Conservation (phyloP, 208 protist species). For the Acanthamoeba pearcei region DNA sequence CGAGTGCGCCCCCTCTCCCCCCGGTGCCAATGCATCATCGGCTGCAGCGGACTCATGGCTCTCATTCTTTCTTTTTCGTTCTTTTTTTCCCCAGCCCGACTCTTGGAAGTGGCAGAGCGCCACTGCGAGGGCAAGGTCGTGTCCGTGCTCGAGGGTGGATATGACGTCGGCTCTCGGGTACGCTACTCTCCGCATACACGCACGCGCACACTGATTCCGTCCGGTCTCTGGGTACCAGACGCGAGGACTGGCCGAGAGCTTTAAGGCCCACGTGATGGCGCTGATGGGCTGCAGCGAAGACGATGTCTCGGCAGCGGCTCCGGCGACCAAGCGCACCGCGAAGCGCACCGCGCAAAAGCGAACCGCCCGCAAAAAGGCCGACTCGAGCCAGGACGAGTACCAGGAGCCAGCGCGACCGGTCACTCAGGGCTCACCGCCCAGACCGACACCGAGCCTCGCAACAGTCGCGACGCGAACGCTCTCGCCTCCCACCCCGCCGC, state of each 20-base stretch:
- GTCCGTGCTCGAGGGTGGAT: constrained; percentile 83
- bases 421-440: too few species aligned
- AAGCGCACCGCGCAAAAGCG: background rate
- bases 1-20: background rate
- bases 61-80: constrained; percentile 12
- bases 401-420: background rate
- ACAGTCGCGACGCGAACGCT: background rate
- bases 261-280: constrained; percentile 40
- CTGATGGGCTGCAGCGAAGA: constrained; percentile 12
- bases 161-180: constrained; percentile 76
- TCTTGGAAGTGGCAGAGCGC: constrained; percentile 73
- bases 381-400: background rate
- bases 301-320: background rate
- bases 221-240: background rate
- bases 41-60: too few species aligned
- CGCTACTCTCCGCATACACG: background rate
- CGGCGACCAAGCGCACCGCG: background rate
- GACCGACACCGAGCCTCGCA: background rate
- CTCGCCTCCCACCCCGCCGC: background rate
- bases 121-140: constrained; percentile 77
- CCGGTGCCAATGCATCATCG: background rate
- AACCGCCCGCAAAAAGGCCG: background rate
- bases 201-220: background rate
- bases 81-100: background rate
- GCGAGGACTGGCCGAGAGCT: constrained; percentile 3